These are phyloP conservation scores for Rhizopogon roseolus DNA, from an alignment of 768 basidiomycete genomes.

Conservation along the genomic window DNA sequence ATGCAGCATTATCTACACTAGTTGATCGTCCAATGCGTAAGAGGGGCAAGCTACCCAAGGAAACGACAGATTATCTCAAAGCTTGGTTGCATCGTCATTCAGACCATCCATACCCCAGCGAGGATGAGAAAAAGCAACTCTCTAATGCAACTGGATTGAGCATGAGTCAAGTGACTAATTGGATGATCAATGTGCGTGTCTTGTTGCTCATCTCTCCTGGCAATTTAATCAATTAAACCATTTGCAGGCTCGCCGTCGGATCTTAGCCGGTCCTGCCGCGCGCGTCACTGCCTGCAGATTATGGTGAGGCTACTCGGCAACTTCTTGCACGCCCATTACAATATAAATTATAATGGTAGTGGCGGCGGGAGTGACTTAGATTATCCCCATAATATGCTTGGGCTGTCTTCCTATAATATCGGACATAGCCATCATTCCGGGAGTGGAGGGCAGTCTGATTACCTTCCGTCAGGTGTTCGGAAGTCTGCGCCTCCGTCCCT, in stretches of 20 bases:
- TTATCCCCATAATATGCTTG: slow-evolving; percentile 27
- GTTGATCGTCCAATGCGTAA: slow-evolving; percentile 80
- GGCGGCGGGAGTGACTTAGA: slow-evolving; percentile 16
- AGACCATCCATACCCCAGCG: slow-evolving; percentile 85
- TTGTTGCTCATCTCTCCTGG: slow-evolving; percentile 19
- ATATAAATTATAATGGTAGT: slow-evolving; percentile 18
- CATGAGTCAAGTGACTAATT: slow-evolving; percentile 89
- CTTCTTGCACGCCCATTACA: slow-evolving; percentile 36
- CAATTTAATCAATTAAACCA: slow-evolving; percentile 9
- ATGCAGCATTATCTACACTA: slow-evolving; percentile 50
- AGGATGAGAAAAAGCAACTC: slow-evolving; percentile 87
- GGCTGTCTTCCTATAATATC: slow-evolving; percentile 33
- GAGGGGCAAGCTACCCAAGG: slow-evolving; percentile 85
- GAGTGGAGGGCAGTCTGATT: slow-evolving; percentile 22
- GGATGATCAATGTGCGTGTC: slow-evolving; percentile 81
- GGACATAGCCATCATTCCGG: slow-evolving; percentile 40
- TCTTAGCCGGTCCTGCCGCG: slow-evolving; percentile 60
- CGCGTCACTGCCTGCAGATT: slow-evolving; percentile 57
- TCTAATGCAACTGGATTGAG: slow-evolving; percentile 82
- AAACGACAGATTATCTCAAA: slow-evolving; percentile 85
- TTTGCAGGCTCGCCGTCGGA: slow-evolving; percentile 70
- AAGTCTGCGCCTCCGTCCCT: slow-evolving; percentile 50
- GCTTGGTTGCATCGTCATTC: slow-evolving; percentile 86
- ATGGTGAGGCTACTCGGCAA: slow-evolving; percentile 38
- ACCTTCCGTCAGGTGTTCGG: slow-evolving; percentile 36